These are phyloP conservation scores for Cytospora paraplurivora DNA, from an alignment of 2,329 filamentous ascomycete genomes.

Conservation along the genomic window DNA sequence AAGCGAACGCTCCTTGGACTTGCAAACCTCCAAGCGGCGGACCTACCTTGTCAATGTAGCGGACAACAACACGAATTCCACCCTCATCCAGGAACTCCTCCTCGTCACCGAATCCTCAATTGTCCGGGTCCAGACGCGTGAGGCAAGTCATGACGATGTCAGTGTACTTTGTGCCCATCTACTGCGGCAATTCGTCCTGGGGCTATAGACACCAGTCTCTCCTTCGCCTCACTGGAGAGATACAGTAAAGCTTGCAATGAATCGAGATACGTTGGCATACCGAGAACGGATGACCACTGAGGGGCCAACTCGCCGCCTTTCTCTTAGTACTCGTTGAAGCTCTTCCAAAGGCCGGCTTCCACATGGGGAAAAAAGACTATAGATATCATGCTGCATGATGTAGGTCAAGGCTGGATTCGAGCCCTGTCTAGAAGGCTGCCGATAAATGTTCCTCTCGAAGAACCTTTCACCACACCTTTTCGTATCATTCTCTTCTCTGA, in stretches of 20 bases:
- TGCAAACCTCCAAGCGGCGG: background rate
- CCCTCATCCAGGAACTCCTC: background rate
- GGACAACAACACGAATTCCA: background rate
- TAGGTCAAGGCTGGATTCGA: background rate
- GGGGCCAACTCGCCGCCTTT: too few species aligned
- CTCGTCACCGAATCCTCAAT: background rate
- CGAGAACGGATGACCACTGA: background rate
- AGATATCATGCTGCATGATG: conserved; percentile 8
- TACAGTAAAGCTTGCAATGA: background rate
- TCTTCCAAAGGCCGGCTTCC: conserved; percentile 9
- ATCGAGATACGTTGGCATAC: background rate
- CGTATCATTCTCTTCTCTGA: background rate
- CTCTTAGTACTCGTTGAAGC: background rate
- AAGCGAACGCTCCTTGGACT: too few species aligned
- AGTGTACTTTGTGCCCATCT: conserved; percentile 5
- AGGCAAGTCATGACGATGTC: background rate
- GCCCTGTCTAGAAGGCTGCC: background rate
- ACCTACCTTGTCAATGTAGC: background rate
- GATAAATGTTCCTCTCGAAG: background rate
- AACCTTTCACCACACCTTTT: background rate
- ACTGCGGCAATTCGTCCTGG: background rate
- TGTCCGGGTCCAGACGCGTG: background rate
- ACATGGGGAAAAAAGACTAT: too few species aligned
- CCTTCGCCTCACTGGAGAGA: background rate
- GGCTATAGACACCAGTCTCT: background rate